Base-by-base conservation (phyloP, 2,329 filamentous ascomycete genomes). In the Aspergillus felis region DNA sequence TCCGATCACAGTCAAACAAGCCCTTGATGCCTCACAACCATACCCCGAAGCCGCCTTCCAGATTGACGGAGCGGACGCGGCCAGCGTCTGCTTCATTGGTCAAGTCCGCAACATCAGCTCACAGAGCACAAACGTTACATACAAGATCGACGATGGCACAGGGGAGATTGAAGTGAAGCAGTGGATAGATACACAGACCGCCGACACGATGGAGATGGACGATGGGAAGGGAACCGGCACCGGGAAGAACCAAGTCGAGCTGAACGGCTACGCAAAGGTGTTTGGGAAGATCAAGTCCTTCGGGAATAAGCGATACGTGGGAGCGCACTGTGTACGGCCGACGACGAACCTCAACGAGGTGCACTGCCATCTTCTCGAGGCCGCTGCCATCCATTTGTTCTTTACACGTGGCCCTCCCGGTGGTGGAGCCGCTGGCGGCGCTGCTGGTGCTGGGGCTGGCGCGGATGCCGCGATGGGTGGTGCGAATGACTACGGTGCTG, bases 101-200 rank as follows among this genome's bases (percentile, higher is more conserved):
- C 93, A 97, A 81, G 87, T 99, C 67, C 91, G 92, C 72, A 87
- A 87, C 76, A 87, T 97, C 76, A 89, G 86, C 71, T 83, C 84
- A n/a, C 91, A 96, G 78, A 84, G 88, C 44, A 97, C 93, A 64
- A 95, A 96, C 78, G 87, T 92, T 65, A 96, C 91, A 49, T 96
- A 95, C 82, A 90, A 88, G 69, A 81, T 99, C 67, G 94, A 99
- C 77, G 94, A 99, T 76, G 94, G 94, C 72, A 99, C 95, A 1
- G 92, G 91, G 59, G 82, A 87, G 60, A 88, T 97, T 67, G 95
- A 99, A 76, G 92, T 64, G 84, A 86, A 68, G 70, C 76, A 59
- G 64, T 75, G 68, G 76, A 73, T 75, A 70, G 75, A 76, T 57
- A 80, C 82, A 38, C 71, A 75, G 42, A 74, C 71, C 2, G 64